These are phyloP conservation scores for Aspergillus sp. DNA, from an alignment of 2,329 filamentous ascomycete species.

Conservation along the genomic window DNA sequence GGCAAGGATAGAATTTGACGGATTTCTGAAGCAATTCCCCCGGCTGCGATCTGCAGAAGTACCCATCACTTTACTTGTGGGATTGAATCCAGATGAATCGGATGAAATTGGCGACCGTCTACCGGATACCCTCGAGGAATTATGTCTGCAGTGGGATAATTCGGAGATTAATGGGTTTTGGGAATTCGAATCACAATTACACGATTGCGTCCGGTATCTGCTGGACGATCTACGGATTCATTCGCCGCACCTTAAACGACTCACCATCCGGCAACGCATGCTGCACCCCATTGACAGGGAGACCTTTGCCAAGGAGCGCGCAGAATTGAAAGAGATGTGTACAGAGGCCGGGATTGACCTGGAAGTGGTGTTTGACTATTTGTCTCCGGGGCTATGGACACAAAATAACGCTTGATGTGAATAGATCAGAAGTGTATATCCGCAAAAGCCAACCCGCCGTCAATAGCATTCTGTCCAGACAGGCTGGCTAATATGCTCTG, in stretches of 20 bases:
- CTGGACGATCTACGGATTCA: background rate
- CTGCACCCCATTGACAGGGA: background rate
- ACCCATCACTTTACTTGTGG: slow-evolving; percentile 1
- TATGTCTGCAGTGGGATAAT: slow-evolving; percentile 2
- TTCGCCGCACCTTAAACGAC: slow-evolving; percentile 1
- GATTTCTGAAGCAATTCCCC: background rate
- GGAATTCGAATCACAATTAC: background rate
- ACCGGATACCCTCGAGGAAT: background rate
- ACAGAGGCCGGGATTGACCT: background rate
- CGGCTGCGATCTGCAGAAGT: slow-evolving; percentile 1
- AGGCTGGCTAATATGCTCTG: no score
- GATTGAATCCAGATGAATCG: background rate
- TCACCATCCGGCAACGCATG: background rate
- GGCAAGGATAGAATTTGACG: background rate
- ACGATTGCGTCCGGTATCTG: slow-evolving; percentile 2
- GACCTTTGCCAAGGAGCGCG: background rate
- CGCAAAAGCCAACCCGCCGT: no score
- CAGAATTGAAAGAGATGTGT: background rate
- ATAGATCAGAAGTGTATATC: no score
- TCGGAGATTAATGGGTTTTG: background rate
- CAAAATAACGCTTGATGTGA: background rate
- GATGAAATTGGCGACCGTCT: background rate
- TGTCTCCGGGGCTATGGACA: slow-evolving; percentile 3
- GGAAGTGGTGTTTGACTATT: slow-evolving; percentile 1
- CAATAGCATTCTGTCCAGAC: no score